Evolutionary conservation across 2,329 filamentous ascomycete genomes (phyloP).

Genomic region (Calonectria fujianensis): DNA sequence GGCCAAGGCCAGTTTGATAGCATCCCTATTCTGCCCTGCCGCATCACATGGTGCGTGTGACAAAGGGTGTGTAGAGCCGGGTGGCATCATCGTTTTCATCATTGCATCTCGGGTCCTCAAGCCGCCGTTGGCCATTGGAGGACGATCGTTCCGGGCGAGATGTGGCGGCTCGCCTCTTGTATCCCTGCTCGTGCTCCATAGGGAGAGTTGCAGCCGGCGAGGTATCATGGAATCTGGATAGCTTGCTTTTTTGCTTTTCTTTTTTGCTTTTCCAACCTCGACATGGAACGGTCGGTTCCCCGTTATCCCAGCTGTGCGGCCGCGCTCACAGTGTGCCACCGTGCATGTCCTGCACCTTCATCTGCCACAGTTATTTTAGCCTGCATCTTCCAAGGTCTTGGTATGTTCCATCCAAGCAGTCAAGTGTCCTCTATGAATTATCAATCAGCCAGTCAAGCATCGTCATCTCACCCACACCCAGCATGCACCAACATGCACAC

Average conservation of each 20-base stretch:
- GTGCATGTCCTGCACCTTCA: conserved; percentile 28
- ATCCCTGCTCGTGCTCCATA: neutral
- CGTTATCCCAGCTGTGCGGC: neutral
- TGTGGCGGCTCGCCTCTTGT: conserved; percentile 28
- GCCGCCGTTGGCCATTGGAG: conserved; percentile 10
- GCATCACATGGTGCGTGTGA: conserved; percentile 16
- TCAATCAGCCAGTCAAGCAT: conserved; percentile 27
- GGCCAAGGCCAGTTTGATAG: conserved; percentile 11
- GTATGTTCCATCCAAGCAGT: conserved; percentile 22
- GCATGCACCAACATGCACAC: conserved; percentile 17
- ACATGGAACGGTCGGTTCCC: neutral
- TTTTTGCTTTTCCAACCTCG: neutral
- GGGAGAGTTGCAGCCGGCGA: neutral
- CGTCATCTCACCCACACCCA: conserved; percentile 31
- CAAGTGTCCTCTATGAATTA: conserved; percentile 17
- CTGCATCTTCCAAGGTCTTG: conserved; percentile 40
- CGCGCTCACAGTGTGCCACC: neutral
- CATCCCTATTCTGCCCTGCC: conserved; percentile 7
- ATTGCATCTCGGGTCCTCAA: conserved; percentile 13
- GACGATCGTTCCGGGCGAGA: conserved; percentile 27
- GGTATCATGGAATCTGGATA: neutral
- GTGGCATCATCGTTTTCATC: conserved; percentile 45
- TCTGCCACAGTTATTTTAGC: conserved; percentile 21
- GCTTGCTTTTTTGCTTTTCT: neutral
- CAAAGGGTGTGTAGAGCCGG: conserved; percentile 11